Percentiles rank a stretch among this genome's conserved stretches.
Conservation (phyloP, 202 grass and related monocot genomes). For the Cymbopogon flexuosus region DNA sequence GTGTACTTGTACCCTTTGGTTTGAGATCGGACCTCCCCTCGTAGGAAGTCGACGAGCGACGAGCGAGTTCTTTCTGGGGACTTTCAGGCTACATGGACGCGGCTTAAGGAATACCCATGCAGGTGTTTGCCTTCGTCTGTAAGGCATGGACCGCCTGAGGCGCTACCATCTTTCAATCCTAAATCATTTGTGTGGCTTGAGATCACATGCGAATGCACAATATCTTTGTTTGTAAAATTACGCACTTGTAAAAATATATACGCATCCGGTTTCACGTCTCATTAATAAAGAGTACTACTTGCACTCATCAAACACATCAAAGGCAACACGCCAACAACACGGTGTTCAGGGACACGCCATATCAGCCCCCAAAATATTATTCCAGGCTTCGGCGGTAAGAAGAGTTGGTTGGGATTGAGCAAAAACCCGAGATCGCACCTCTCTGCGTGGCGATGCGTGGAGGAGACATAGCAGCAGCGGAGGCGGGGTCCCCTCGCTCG, state of each 20-base stretch:
- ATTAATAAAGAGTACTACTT: not conserved
- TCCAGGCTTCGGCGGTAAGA: slow-evolving; percentile 14
- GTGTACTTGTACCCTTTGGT: too few species aligned
- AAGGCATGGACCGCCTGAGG: slow-evolving; percentile 10
- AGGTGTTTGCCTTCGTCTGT: slow-evolving; percentile 23
- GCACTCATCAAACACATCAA: not conserved
- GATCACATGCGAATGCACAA: too few species aligned
- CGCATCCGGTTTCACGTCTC: not conserved
- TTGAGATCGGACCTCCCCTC: not conserved
- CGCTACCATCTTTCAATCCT: not conserved
- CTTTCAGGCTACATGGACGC: not conserved
- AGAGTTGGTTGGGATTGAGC: slow-evolving; percentile 1
- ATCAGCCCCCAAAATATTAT: not conserved
- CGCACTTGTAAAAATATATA: not conserved
- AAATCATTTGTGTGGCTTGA: not conserved
- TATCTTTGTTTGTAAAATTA: too few species aligned
- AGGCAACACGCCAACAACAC: not conserved
- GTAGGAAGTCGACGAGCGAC: not conserved
- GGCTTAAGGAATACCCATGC: not conserved
- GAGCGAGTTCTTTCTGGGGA: not conserved
- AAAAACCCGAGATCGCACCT: slow-evolving; percentile 25
- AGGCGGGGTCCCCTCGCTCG: slow-evolving; percentile 35
- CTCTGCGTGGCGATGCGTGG: slow-evolving; percentile 40
- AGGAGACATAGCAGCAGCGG: slow-evolving; percentile 26
- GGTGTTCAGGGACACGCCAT: not conserved